Evolutionary conservation across 164 flowering plant genomes (phyloP).

Genomic region (Warburgia ugandensis): DNA sequence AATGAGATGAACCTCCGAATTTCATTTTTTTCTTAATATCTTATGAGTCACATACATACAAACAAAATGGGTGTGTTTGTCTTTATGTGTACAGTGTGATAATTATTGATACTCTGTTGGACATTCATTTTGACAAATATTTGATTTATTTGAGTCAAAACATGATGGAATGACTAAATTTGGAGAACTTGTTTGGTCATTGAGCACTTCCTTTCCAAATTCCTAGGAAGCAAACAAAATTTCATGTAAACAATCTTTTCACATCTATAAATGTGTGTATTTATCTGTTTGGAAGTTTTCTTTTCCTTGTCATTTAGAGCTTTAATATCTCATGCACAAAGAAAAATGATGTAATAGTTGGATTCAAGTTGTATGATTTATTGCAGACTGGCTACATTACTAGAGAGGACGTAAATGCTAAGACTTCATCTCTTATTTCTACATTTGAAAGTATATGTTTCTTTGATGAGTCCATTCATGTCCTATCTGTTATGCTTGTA

Average conservation of each 20-base stretch:
- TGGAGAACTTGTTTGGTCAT: constrained; percentile 69
- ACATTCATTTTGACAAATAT: constrained; percentile 36
- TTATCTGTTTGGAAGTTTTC: not conserved
- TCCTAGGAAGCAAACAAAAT: constrained; percentile 54
- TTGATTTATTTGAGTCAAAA: constrained; percentile 68
- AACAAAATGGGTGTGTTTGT: too few species aligned
- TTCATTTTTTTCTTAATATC: too few species aligned
- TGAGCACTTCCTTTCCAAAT: constrained; percentile 66
- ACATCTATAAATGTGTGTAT: not conserved
- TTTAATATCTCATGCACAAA: constrained; percentile 31
- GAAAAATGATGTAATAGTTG: too few species aligned
- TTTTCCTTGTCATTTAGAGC: not conserved
- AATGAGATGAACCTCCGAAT: too few species aligned
- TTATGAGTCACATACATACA: too few species aligned
- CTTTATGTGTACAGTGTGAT: too few species aligned
- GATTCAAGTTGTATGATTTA: constrained; percentile 21
- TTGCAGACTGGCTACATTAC: constrained; percentile 34
- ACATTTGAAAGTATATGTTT: not conserved
- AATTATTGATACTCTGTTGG: too few species aligned
- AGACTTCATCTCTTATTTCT: not conserved
- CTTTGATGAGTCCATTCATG: not conserved
- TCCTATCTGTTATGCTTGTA: too few species aligned
- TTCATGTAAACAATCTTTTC: constrained; percentile 32
- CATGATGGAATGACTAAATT: constrained; percentile 72
- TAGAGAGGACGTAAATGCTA: constrained; percentile 25